Percentiles rank a stretch among this genome's conserved stretches.
phyloP scores from a whole-genome alignment of 768 basidiomycete genomes.

The Mycena crocata region DNA sequence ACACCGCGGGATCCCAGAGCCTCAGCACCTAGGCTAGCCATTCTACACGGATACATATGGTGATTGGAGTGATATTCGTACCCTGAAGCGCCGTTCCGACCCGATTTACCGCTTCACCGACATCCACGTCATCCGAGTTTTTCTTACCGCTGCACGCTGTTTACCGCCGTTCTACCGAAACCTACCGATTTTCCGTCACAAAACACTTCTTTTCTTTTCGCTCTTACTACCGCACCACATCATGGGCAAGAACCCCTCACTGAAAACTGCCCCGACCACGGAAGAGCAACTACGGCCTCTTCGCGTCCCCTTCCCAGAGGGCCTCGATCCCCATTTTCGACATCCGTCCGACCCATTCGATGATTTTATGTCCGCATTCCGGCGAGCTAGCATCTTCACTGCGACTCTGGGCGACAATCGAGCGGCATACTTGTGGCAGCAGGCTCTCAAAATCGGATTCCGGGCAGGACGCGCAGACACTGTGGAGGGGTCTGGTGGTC shows the following conservation, averaged over 20 bases:
- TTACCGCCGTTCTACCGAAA: background rate
- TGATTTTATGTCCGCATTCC: background rate
- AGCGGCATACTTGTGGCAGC: background rate
- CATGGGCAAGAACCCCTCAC: background rate
- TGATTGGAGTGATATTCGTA: slow-evolving; percentile 13
- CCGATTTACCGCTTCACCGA: background rate
- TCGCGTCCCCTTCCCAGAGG: background rate
- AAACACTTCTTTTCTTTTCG: background rate
- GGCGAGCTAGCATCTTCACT: background rate
- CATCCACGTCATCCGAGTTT: slow-evolving; percentile 8
- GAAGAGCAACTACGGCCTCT: background rate
- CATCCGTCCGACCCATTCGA: background rate
- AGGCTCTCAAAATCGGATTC: background rate
- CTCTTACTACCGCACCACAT: background rate
- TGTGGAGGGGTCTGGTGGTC: background rate
- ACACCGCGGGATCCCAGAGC: no score
- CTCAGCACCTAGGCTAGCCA: background rate
- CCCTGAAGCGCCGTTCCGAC: background rate
- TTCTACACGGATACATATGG: slow-evolving; percentile 33
- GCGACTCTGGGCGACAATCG: background rate
- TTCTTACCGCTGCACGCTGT: background rate
- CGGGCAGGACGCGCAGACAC: background rate
- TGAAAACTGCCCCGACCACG: background rate
- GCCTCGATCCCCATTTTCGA: background rate
- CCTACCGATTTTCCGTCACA: background rate